Conservation (phyloP, 1,139 yeast species). For the Hyphopichia buzzinii region DNA sequence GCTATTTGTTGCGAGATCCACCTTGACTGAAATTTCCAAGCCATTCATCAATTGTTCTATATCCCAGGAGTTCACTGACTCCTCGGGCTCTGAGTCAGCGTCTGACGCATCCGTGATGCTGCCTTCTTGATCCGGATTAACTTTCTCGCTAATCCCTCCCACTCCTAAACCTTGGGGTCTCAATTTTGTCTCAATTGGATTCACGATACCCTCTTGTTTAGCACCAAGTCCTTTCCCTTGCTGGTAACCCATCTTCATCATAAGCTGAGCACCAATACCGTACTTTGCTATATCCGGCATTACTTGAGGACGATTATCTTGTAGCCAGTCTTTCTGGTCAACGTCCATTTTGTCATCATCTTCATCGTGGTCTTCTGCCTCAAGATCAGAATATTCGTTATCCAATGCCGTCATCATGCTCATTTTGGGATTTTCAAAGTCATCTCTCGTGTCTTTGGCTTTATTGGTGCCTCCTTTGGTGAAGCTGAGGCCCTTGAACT, state of each 20-base stretch:
- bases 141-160: slow-evolving; percentile 54
- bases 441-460: not conserved
- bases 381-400: slow-evolving; percentile 23
- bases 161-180: slow-evolving; percentile 73
- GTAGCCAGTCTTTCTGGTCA: slow-evolving; percentile 1
- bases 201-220: slow-evolving; percentile 66
- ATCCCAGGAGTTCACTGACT: slow-evolving; percentile 6
- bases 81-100: too few species aligned
- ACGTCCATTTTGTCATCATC: slow-evolving; percentile 6
- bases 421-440: not conserved
- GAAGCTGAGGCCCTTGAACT: slow-evolving; percentile 2
- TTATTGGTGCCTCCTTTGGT: not conserved
- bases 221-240: slow-evolving; percentile 82
- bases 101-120: slow-evolving; percentile 17
- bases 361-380: slow-evolving; percentile 15
- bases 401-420: slow-evolving; percentile 11
- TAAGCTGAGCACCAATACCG: slow-evolving; percentile 82
- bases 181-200: slow-evolving; percentile 70
- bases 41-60: slow-evolving; percentile 11
- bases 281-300: slow-evolving; percentile 31
- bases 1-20: too few species aligned
- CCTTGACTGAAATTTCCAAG: too few species aligned
- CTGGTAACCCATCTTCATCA: slow-evolving; percentile 84
- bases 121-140: slow-evolving; percentile 11
- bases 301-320: not conserved